Percentiles rank a stretch among this genome's conserved stretches.
These are phyloP conservation scores for Carex myosuroides DNA, from an alignment of 176 grass and related monocot genomes.

Conservation along the genomic window DNA sequence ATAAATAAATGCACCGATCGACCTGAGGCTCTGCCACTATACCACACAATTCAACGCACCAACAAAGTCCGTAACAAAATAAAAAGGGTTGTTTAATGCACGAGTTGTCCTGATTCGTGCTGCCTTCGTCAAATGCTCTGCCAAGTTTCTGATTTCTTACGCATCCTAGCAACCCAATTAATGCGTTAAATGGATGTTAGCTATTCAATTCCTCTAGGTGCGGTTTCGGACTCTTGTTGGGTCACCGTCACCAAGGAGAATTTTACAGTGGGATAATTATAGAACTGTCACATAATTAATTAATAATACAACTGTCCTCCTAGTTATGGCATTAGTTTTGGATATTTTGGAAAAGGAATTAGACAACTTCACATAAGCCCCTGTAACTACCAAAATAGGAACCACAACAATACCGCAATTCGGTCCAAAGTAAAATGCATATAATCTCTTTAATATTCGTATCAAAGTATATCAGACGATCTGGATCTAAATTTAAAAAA, in stretches of 20 bases:
- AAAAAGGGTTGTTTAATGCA: constrained; percentile 14
- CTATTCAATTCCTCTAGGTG: constrained; percentile 15
- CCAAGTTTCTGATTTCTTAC: constrained; percentile 11
- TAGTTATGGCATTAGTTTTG: neutral
- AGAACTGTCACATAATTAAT: constrained; percentile 3
- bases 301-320: neutral
- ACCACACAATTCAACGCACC: neutral
- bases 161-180: constrained; percentile 9
- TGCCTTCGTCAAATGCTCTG: constrained; percentile 11
- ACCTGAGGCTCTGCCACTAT: neutral
- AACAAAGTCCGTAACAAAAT: neutral
- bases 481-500: too few relatives aligned
- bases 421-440: too few relatives aligned
- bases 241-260: constrained; percentile 19
- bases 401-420: neutral
- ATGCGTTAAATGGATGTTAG: constrained; percentile 17
- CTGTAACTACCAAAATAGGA: neutral
- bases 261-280: constrained; percentile 16
- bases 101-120: neutral
- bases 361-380: neutral
- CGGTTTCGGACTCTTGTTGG: neutral
- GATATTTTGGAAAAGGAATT: neutral
- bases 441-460: too few relatives aligned
- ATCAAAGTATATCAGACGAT: too few relatives aligned
- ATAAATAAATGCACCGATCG: too few relatives aligned